These are phyloP conservation scores for Eutrema salsugineum DNA, from an alignment of 441 rosid genomes.

Conservation along the genomic window DNA sequence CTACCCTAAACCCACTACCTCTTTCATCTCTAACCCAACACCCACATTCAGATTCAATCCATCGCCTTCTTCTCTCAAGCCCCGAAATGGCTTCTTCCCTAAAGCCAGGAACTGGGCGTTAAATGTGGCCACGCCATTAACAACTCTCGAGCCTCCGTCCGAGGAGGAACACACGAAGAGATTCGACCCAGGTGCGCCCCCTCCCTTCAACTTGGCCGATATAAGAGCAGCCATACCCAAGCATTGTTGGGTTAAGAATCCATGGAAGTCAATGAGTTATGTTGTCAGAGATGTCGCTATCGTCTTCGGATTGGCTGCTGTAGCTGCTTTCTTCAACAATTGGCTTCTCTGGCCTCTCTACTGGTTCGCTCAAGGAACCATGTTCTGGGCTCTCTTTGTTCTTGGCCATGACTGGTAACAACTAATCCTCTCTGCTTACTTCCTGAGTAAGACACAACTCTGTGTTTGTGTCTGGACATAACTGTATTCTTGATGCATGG, in stretches of 20 bases:
- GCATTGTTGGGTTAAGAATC: constrained; percentile 94
- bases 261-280: constrained; percentile 53
- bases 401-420: constrained; percentile 89
- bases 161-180: constrained; percentile 23
- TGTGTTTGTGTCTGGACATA: no score
- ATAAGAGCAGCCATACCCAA: constrained; percentile 86
- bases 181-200: constrained; percentile 70
- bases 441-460: no score
- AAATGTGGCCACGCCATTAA: constrained; percentile 44
- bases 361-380: constrained; percentile 90
- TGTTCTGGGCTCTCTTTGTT: constrained; percentile 96
- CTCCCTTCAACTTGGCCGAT: constrained; percentile 73
- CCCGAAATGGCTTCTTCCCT: constrained; percentile 11
- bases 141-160: constrained; percentile 7
- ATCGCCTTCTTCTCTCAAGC: not conserved
- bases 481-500: no score
- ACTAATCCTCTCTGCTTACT: not conserved
- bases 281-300: constrained; percentile 75
- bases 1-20: constrained; percentile 34
- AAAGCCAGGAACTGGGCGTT: constrained; percentile 39
- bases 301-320: constrained; percentile 73
- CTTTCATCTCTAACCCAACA: constrained; percentile 11
- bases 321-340: constrained; percentile 59
- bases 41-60: constrained; percentile 20
- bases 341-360: constrained; percentile 93